Conservation (phyloP, 306 rosid genomes). For the Lathyrus sativus region DNA sequence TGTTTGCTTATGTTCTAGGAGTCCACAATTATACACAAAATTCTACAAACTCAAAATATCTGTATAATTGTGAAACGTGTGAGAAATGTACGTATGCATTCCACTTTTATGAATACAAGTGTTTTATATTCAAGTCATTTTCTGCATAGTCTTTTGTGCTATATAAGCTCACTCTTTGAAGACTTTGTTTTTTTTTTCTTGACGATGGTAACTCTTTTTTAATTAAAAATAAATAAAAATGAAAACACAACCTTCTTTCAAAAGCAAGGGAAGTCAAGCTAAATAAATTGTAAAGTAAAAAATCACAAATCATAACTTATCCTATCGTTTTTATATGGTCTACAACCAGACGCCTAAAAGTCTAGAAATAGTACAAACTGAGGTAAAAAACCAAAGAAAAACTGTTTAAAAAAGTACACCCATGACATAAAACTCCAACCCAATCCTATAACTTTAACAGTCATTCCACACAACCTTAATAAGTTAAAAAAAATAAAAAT, state of each 20-base stretch:
- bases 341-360: slow-evolving; percentile 4
- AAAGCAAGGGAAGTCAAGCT: neutral
- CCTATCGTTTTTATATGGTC: slow-evolving; percentile 1
- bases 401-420: neutral
- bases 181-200: too few species aligned
- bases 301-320: slow-evolving; percentile 13
- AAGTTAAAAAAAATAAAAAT: neutral
- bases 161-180: too few species aligned
- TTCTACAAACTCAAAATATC: too few species aligned
- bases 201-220: too few species aligned
- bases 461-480: slow-evolving; percentile 5
- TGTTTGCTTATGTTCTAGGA: too few species aligned
- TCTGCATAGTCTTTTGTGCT: too few species aligned
- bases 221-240: too few species aligned
- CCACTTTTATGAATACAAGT: too few species aligned
- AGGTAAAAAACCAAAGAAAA: slow-evolving; percentile 7
- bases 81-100: too few species aligned
- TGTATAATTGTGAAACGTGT: too few species aligned
- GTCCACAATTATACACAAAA: too few species aligned
- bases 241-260: neutral
- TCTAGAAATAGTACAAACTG: slow-evolving; percentile 28
- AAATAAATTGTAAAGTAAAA: neutral
- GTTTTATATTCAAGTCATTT: too few species aligned
- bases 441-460: slow-evolving; percentile 3
- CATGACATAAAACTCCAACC: slow-evolving; percentile 18